Evolutionary conservation across 1,284 basidiomycete species (phyloP).

Genomic region (Exsudoporus floridanus): DNA sequence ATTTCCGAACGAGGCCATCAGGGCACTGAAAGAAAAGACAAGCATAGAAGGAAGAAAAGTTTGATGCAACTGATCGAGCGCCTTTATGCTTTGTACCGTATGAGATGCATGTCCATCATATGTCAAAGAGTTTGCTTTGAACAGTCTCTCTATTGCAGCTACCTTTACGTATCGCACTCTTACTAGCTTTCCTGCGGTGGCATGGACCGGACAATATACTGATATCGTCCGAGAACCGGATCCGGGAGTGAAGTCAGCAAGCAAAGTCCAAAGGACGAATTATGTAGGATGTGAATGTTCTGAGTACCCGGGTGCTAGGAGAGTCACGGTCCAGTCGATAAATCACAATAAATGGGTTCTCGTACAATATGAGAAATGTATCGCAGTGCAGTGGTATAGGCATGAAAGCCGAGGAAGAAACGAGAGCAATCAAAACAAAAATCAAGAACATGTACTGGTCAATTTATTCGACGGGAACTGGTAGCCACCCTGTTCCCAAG

Average conservation of each 20-base stretch:
- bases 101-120: neutral
- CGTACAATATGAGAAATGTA: conserved; percentile 31
- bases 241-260: neutral
- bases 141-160: conserved; percentile 6
- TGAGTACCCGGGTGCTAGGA: conserved; percentile 5
- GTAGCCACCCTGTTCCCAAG: conserved; percentile 67
- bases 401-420: conserved; percentile 11
- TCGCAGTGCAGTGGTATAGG: conserved; percentile 21
- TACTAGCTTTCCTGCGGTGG: neutral
- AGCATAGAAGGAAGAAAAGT: neutral
- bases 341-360: conserved; percentile 29
- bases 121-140: neutral
- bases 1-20: conserved; percentile 22
- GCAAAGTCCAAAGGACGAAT: neutral
- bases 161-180: conserved; percentile 6
- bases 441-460: conserved; percentile 49
- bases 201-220: conserved; percentile 3
- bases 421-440: conserved; percentile 6
- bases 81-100: neutral
- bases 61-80: neutral
- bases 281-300: conserved; percentile 21
- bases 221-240: conserved; percentile 3
- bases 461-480: conserved; percentile 67
- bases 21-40: conserved; percentile 15
- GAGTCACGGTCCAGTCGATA: conserved; percentile 20